These are phyloP conservation scores for Spizellomyces sp. DNA, from an alignment of 192 early-diverging fungal genomes.

Conservation along the genomic window DNA sequence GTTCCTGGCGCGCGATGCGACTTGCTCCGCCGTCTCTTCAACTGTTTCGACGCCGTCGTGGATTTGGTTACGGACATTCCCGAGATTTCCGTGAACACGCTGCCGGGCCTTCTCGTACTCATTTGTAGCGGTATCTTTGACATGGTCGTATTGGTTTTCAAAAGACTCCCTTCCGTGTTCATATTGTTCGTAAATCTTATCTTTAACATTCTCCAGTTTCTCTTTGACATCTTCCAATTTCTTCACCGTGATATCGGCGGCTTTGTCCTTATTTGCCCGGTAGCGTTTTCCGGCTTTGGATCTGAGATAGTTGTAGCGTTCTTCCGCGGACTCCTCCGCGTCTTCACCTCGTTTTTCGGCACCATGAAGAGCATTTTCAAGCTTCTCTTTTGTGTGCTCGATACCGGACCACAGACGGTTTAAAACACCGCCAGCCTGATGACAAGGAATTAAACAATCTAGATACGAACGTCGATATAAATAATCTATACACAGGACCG, in stretches of 20 bases:
- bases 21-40: slow-evolving; percentile 11
- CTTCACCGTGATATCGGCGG: background rate
- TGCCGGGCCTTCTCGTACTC: slow-evolving; percentile 9
- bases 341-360: background rate
- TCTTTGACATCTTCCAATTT: slow-evolving; percentile 7
- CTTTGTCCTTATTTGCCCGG: background rate
- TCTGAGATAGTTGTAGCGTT: background rate
- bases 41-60: slow-evolving; percentile 12
- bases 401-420: slow-evolving; percentile 1
- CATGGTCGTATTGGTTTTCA: background rate
- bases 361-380: background rate
- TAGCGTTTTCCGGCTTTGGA: slow-evolving; percentile 7
- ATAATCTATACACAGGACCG: no score
- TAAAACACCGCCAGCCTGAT: background rate
- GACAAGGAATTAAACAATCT: background rate
- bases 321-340: background rate
- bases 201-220: slow-evolving; percentile 8
- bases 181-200: background rate
- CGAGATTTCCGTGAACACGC: background rate
- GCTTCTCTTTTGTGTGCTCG: background rate
- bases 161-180: slow-evolving; percentile 8
- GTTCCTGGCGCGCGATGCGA: slow-evolving; percentile 9
- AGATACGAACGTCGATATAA: no score
- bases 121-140: slow-evolving; percentile 7
- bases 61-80: slow-evolving; percentile 3